Evolutionary conservation across 352 stramenopile genomes (phyloP), one percentile per base, ranked within the genome.

Genomic region (Globisporangium spiculum): DNA sequence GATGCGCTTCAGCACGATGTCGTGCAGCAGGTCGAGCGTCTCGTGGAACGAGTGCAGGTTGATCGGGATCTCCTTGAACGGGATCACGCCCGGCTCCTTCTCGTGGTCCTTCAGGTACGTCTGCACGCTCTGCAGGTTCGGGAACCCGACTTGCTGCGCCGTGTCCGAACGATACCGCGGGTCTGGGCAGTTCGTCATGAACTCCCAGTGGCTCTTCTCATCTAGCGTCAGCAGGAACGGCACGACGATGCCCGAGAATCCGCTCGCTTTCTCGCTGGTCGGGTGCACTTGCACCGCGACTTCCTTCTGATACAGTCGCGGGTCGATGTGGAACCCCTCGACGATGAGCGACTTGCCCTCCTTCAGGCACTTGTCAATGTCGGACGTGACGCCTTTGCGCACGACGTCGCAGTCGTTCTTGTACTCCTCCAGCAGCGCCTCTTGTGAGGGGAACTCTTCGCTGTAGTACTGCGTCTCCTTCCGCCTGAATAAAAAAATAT

Each of bases 281-380:
- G 71, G 1, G 70, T 69, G 53, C 60, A 68, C 66, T 69, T 80
- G 67, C 22, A 76, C 72, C 0, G 67, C 68, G 20, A 92, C 82
- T 36, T 89, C 84, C 59, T 86, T 83, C 62, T 96, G 86, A 69
- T 96, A 96, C 65, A 96, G 71, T 12, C 85, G 86, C 60, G 88
- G 88, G 66, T 96, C 88, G 53, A 96, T 84, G 75, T 96, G 88
- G 63, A 96, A 89, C 3, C 88, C 88, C 60, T 96, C 88, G 41
- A 96, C 88, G 68, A 96, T 92, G 55, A 96, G 78, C 56, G 88
- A 96, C 76, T 96, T 96, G 70, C 88, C 88, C 67, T 96, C 88
- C 65, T 94, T 96, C 4, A 96, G 75, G 55, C 88, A 96, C 69
- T 96, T 96, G 73, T 93, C 83, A 65, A 96, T 92, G 67, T 96